Base-by-base conservation (phyloP, 495 filamentous ascomycete species). In the Talaromyces borbonicus region DNA sequence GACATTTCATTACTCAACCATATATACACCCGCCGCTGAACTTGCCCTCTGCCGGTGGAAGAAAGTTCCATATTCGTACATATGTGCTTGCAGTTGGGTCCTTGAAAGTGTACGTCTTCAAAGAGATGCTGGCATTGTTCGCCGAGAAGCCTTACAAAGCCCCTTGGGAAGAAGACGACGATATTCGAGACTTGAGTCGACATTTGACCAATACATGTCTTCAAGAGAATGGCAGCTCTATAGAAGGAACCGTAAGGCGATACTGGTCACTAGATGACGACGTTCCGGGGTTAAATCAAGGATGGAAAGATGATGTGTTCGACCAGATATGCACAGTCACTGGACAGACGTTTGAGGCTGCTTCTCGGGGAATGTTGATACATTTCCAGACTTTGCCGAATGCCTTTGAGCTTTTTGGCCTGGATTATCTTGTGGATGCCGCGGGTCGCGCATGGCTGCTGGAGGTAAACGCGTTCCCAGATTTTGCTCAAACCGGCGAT, bases 401-500 rank as follows among this genome's bases (percentile, higher is more conserved):
- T 56, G 85, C 81, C 2, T 97, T 96, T 56, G 92, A 98, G 71
- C 63, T 95, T 18, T 98, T 84, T 56, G 92, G 92, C 1, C 54
- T 97, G 19, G 92, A 98, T 57, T 98, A 93, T 58, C 53, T 98
- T 50, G 80, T 95, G 9, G 86, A 90, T 59, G 73, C 61, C 4
- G 37, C 50, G 3, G 79, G 79, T 0, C 71, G 47, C 3, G 75
- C 79, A 16, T 95, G 76, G 73, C 62, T 97, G 55, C 61, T 98
- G 42, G 92, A 98, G 69, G 75, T 94, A n/a, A 98, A 98, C 65
- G 84, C 90, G 1, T 98, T 90, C 61, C 92, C 92, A 36, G 92
- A 98, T 63, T 96, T 96, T 55, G 77, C 62, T 56, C 90, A 96
- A 75, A 95, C 87, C 9, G 90, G 92, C 2, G 79, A 77, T 8